These are phyloP conservation scores for Conringia planisiliqua DNA, from an alignment of 345 rosid genomes.

Conservation along the genomic window DNA sequence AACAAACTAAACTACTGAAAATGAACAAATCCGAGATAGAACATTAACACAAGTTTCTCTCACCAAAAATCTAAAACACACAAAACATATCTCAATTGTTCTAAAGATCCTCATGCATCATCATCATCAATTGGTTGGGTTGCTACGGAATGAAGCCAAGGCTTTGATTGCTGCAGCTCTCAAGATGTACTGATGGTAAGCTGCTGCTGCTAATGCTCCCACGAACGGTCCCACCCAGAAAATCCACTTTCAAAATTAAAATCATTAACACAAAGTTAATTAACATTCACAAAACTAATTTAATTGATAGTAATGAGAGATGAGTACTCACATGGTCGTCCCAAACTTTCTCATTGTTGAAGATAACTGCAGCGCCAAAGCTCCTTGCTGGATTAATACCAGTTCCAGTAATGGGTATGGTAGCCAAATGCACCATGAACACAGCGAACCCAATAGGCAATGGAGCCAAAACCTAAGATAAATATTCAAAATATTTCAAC, in stretches of 20 bases:
- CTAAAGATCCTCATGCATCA: neutral
- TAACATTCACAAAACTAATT: neutral
- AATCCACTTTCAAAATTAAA: conserved; percentile 29
- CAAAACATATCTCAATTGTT: neutral
- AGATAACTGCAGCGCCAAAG: conserved; percentile 34
- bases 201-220: conserved; percentile 36
- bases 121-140: conserved; percentile 15
- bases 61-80: neutral
- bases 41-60: neutral
- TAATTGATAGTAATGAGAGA: neutral
- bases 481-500: neutral
- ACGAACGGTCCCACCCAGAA: conserved; percentile 43
- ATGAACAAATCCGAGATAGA: neutral
- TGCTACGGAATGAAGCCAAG: conserved; percentile 38
- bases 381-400: conserved; percentile 34
- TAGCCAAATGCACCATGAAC: conserved; percentile 30
- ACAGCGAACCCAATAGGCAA: conserved; percentile 32
- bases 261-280: neutral
- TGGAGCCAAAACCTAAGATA: conserved; percentile 25
- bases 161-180: conserved; percentile 38
- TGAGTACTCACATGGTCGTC: conserved; percentile 26
- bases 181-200: conserved; percentile 34
- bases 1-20: neutral
- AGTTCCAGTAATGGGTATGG: conserved; percentile 32
- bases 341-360: conserved; percentile 34